Evolutionary conservation across 148 eudicot species (phyloP).

Genomic region (Pouteria glomerata): DNA sequence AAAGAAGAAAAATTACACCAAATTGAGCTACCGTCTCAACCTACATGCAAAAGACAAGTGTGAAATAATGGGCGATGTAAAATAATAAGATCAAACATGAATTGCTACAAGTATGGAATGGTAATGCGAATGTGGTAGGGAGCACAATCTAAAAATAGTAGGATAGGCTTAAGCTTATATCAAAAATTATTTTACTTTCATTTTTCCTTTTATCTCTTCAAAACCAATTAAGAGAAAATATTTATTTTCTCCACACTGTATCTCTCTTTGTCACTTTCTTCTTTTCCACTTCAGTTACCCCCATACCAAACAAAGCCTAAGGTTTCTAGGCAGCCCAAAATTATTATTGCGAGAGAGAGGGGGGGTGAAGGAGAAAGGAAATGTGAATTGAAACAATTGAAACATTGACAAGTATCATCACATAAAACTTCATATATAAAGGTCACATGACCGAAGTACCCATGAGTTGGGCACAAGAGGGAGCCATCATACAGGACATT

Average conservation of each 20-base stretch:
- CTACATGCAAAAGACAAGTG: slow-evolving; percentile 30
- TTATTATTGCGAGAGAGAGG: neutral
- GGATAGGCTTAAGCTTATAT: too few relatives aligned
- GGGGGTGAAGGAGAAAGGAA: neutral
- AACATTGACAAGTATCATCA: neutral
- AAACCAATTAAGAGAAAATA: too few relatives aligned
- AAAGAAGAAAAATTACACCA: slow-evolving; percentile 88
- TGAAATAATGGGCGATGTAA: neutral
- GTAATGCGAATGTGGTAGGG: neutral
- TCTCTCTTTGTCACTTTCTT: too few relatives aligned
- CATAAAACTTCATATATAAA: neutral
- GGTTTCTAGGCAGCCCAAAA: neutral
- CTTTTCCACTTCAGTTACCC: too few relatives aligned
- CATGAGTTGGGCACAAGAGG: neutral
- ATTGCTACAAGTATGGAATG: neutral
- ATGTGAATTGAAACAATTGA: neutral
- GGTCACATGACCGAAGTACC: neutral
- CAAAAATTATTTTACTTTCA: too few relatives aligned
- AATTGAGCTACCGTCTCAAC: slow-evolving; percentile 96
- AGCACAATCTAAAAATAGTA: neutral
- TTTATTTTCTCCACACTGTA: too few relatives aligned
- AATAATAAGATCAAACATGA: neutral
- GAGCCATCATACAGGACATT: neutral
- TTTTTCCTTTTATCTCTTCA: too few relatives aligned
- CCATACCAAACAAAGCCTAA: too few relatives aligned